Evolutionary conservation across 208 protist species (phyloP).

Genomic region (Wallacemonas sp.): DNA sequence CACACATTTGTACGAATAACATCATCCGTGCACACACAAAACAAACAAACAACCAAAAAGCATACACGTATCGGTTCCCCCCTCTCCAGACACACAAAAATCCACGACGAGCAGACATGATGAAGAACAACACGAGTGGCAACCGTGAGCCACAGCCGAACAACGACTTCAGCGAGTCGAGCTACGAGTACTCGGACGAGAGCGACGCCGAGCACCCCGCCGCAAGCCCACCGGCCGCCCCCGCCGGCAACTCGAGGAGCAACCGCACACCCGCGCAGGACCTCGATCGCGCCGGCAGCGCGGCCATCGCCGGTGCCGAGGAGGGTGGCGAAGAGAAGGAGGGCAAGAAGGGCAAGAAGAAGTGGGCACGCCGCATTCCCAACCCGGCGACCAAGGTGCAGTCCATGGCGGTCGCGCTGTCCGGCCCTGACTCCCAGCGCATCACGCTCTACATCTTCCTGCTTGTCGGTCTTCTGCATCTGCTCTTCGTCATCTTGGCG

Average conservation of each 20-base stretch:
- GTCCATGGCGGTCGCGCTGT: conserved; percentile 16
- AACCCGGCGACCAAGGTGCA: conserved; percentile 17
- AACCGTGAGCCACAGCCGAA: conserved; percentile 8
- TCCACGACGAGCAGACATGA: background rate
- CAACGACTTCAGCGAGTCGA: conserved; percentile 10
- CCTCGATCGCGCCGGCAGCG: background rate
- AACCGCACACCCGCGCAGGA: background rate
- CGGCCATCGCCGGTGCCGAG: background rate
- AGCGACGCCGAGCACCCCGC: conserved; percentile 6
- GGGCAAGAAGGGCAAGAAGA: conserved; percentile 22
- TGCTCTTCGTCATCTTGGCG: conserved; percentile 66
- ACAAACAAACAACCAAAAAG: too few species aligned
- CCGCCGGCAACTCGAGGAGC: background rate
- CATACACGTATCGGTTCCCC: too few species aligned
- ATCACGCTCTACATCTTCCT: conserved; percentile 51
- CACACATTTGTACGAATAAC: too few species aligned
- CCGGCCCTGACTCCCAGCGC: conserved; percentile 40
- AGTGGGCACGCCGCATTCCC: conserved; percentile 19
- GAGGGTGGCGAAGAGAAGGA: conserved; percentile 10
- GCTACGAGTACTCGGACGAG: conserved; percentile 11
- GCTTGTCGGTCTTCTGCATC: conserved; percentile 33
- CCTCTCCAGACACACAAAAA: background rate
- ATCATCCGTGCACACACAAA: too few species aligned
- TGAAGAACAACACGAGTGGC: conserved; percentile 12
- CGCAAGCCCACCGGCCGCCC: background rate